Base-by-base conservation (phyloP, 2,329 filamentous ascomycete species). In the Fusarium xyrophilum region DNA sequence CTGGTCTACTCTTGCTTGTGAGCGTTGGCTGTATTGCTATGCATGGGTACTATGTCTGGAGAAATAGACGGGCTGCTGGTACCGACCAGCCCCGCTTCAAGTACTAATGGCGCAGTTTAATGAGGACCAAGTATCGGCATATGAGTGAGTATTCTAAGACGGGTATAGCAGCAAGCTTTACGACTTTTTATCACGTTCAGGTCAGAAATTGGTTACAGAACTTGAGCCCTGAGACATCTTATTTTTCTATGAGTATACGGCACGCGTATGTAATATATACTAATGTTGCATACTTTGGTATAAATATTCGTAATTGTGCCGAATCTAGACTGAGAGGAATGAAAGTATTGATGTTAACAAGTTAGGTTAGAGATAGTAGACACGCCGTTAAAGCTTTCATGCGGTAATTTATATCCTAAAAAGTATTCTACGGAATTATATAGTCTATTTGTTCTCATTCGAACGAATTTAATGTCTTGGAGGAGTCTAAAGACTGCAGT, bases 1-100 rank as follows among this genome's bases (percentile, higher is more conserved):
- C 85, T 7, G 86, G 79, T 5, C 74, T 90, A 63, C 73, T 90
- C 27, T 78, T 89, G 14, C 83, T 89, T 56, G 87, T 88, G 1
- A 81, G 83, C 2, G 82, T 78, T 0, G 87, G 87, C 1, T 85
- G 86, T 60, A 73, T 86, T 9, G 76, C 79, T 17, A 74, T 91
- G 68, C 79, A 86, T 46, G 51, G 82, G 9, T 88, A 85, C 63
- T 90, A 90, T 67, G 81, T 81, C 3, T 76, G 79, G 75, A 77
- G 69, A 69, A 83, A 83, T 59, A 68, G 53, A n/a, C 61, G 53
- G 77, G 52, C 59, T 19, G 44, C 47, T 33, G 68, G 65, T 7
- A 60, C 59, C 15, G 60, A 65, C 14, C 59, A 67, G 7, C 36
- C 58, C 13, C 47, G 48, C 12, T 73, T 73, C 48, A 73, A 73